A percentile compares a stretch with the other conserved stretches of the same genome.
phyloP scores from a whole-genome alignment of 2,329 filamentous ascomycete genomes.

The Emergomyces orientalis region DNA sequence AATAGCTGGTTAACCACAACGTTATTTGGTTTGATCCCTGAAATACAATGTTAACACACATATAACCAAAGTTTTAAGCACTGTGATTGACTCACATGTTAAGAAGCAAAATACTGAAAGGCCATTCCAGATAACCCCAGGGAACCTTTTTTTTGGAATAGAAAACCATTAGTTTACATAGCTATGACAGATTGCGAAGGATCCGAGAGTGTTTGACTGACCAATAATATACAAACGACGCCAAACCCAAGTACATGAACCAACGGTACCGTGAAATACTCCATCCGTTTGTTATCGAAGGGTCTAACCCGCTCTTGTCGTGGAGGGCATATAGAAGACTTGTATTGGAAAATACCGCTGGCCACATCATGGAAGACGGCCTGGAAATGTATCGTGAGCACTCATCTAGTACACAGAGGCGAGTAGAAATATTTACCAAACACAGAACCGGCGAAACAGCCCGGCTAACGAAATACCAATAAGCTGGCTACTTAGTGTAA shows the following conservation, averaged over 20 bases:
- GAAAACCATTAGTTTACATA: neutral
- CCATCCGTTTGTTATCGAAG: constrained; percentile 50
- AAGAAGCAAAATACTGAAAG: neutral
- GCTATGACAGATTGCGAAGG: neutral
- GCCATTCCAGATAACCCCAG: neutral
- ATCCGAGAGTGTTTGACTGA: constrained; percentile 20
- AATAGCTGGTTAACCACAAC: constrained; percentile 63
- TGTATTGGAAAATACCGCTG: constrained; percentile 53
- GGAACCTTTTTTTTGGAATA: neutral
- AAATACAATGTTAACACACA: constrained; percentile 20
- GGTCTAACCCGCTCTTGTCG: constrained; percentile 46
- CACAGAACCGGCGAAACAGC: constrained; percentile 56
- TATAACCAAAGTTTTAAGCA: neutral
- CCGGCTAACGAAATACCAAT: constrained; percentile 55
- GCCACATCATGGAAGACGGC: constrained; percentile 60
- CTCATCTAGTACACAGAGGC: neutral
- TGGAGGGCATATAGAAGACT: constrained; percentile 63
- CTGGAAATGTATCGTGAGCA: constrained; percentile 12
- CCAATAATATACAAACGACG: constrained; percentile 55
- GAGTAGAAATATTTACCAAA: constrained; percentile 25
- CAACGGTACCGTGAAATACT: constrained; percentile 54
- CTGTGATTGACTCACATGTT: neutral
- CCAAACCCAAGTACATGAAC: constrained; percentile 48
- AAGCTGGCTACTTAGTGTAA: constrained; percentile 31
- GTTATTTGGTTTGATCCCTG: constrained; percentile 51